Evolutionary conservation across 2,329 filamentous ascomycete genomes (phyloP).

Genomic region (Myriosclerotinia scirpicola): DNA sequence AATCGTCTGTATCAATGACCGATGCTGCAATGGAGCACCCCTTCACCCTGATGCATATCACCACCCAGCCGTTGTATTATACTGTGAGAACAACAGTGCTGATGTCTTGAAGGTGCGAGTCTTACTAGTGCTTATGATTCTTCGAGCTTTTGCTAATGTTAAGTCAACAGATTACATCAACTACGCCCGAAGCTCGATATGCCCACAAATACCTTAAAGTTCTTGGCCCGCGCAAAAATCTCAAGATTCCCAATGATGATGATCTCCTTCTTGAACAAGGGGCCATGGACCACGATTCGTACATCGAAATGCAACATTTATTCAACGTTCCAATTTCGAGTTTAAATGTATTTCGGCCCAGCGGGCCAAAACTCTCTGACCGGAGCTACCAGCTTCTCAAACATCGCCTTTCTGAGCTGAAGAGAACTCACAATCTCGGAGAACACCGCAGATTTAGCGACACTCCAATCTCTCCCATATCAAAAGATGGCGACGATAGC

Average conservation of each 20-base stretch:
- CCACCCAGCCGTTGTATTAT: not conserved
- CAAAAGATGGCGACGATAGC: too few species aligned
- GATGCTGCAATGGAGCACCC: not conserved
- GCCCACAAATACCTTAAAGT: not conserved
- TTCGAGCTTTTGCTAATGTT: not conserved
- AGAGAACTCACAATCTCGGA: not conserved
- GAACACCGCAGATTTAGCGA: not conserved
- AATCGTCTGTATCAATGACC: not conserved
- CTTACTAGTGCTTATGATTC: accelerated
- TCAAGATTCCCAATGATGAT: not conserved
- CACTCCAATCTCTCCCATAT: too few species aligned
- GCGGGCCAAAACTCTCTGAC: too few species aligned
- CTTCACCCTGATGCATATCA: not conserved
- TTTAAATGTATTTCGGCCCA: not conserved
- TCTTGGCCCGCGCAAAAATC: not conserved
- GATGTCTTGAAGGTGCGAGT: not conserved
- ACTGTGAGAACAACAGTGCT: too few species aligned
- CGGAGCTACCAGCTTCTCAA: not conserved
- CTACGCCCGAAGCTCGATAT: not conserved
- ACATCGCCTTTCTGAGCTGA: not conserved
- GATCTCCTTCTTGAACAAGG: not conserved
- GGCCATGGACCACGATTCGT: not conserved
- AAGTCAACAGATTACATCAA: not conserved
- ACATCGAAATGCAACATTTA: not conserved
- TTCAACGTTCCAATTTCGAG: not conserved